Evolutionary conservation across 345 rosid genomes (phyloP), one percentile per base, ranked within the genome.

Genomic region (Salix caprea): DNA sequence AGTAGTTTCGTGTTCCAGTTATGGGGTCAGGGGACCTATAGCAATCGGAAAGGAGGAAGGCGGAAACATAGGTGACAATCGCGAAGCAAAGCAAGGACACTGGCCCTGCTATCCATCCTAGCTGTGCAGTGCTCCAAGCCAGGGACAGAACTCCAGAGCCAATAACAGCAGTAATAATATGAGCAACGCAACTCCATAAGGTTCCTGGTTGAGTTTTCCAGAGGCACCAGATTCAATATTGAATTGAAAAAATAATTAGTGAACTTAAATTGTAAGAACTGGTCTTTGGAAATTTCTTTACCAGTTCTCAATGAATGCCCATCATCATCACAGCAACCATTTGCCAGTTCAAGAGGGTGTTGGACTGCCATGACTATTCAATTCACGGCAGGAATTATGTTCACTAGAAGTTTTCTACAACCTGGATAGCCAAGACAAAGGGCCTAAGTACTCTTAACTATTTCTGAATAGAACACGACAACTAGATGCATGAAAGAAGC

Each of bases 51-150:
- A 91, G 86, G 54, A 89, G 90, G 77, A 54, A 82, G 15, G 90
- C 75, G 19, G 93, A 88, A 64, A 87, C 7, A 26, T 78, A 80
- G 76, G 89, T 89, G 73, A 91, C 6, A 30, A 80, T 71, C 6
- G 96, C 90, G 23, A 91, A 91, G 65, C 80, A 70, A 50, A 91
- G 81, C 75, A 89, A 30, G 32, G 74, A 44, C 30, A 65, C 34
- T 2, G 96, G 96, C 15, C 93, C 93, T 14, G 82, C 93, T 64
- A 91, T 82, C 96, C 96, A 91, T 30, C 96, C 96, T 12, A 91
- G 82, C 76, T 91, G 96, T 4, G 96, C 81, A 13, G 82, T 74
- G 16, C 89, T 80, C 96, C 96, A 91, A 44, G 93, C 89, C 75
- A 88, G 73, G 6, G 93, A 91, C 67, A 88, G 77, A 30, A 88